phyloP scores from a whole-genome alignment of 345 rosid genomes.

The Citrus sinensis region DVS_A1.0 CM039162.1:638501-639000 shows the following conservation, averaged over 20 bases:
- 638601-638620: neutral
- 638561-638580: too few species aligned
- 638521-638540: neutral
- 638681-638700: neutral
- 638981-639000: neutral
- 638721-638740: neutral
- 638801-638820: neutral
- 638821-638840: neutral
- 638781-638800: neutral
- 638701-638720: neutral
- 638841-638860: neutral
- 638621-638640: neutral
- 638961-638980: neutral
- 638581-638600: neutral
- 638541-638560: neutral
- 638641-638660: neutral
- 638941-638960: neutral
- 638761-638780: neutral
- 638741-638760: neutral
- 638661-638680: neutral
- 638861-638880: neutral
- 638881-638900: neutral
- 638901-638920: neutral
- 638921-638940: neutral
- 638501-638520: slow-evolving; percentile 73